Evolutionary conservation across 345 rosid genomes (phyloP), one percentile per base, ranked within the genome.

Genomic region (Populus davidiana): DNA sequence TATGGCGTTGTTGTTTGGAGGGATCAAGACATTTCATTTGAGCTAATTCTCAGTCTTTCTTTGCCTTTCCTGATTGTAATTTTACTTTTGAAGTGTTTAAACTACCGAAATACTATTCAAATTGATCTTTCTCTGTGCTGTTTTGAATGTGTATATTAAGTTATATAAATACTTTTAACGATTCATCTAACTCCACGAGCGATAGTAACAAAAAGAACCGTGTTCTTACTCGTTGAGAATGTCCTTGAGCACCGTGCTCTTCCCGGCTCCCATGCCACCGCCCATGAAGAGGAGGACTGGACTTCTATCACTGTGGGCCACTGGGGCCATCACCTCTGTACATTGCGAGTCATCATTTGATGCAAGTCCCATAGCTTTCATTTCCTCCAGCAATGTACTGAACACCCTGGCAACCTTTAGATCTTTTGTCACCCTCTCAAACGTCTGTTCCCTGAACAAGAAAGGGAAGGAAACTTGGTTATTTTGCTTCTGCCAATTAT

Each of bases 211-310:
- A n/a, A 63, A 62, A 59, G 43, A 56, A 17, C 31, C 16, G 9
- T 20, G 18, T 13, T 49, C 38, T 65, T 88, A 95, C 98, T 91
- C 97, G 83, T 88, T 86, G 79, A 87, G 86, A 63, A 96, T 89
- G 70, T 90, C 89, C 85, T 92, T 91, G 79, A 96, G 98, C 79
- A 91, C 95, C 27, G 98, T 96, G 86, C 98, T 96, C 75, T 93
- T 96, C 68, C 99, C 99, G 8, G 95, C 98, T 0, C 99, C 99
- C 97, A 93, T 93, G 12, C 99, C 99, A 4, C 99, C 99, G 11
- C 99, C 99, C 99, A 96, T 92, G 70, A 96, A 84, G 66, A 96
- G 87, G 71, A 96, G 91, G 41, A 96, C 96, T 8, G 99, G 98
- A 74, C 99, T 92, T 1, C 99, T 84, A 78, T 90, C 80, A 38